These are phyloP conservation scores for Whalleya microplaca DNA, from an alignment of 2,329 filamentous ascomycete species.

Conservation along the genomic window DNA sequence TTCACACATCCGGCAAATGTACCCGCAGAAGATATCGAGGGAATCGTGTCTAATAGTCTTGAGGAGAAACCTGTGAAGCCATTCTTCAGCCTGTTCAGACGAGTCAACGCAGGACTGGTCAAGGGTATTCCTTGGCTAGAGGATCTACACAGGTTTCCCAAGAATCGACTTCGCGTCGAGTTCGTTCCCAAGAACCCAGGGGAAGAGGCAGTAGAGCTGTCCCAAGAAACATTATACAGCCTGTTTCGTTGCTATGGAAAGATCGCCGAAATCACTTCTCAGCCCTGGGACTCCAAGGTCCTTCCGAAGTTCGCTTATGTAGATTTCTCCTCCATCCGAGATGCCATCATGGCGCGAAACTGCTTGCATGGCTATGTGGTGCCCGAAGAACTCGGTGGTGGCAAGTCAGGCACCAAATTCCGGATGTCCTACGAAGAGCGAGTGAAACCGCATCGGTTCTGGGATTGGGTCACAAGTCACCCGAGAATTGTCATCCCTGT, in stretches of 20 bases:
- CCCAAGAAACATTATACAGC: constrained; percentile 84
- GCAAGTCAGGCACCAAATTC: constrained; percentile 74
- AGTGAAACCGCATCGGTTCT: constrained; percentile 76
- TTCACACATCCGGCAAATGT: constrained; percentile 41
- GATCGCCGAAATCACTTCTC: constrained; percentile 79
- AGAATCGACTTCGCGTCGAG: constrained; percentile 76
- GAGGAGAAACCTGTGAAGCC: constrained; percentile 74
- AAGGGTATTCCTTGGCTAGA: constrained; percentile 91
- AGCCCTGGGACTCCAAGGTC: constrained; percentile 85
- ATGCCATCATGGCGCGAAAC: constrained; percentile 86
- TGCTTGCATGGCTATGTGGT: constrained; percentile 87
- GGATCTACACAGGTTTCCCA: constrained; percentile 84
- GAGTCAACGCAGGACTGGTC: constrained; percentile 74
- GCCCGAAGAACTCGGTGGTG: constrained; percentile 69
- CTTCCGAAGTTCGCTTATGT: constrained; percentile 79
- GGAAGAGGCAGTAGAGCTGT: constrained; percentile 74
- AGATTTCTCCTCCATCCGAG: constrained; percentile 73
- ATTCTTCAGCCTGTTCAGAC: constrained; percentile 85
- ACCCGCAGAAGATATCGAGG: constrained; percentile 59
- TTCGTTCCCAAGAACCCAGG: constrained; percentile 77
- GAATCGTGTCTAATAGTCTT: constrained; percentile 64
- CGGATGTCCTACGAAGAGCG: constrained; percentile 83
- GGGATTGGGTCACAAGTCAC: constrained; percentile 86
- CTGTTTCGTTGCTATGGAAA: constrained; percentile 91
- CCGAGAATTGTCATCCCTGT: constrained; percentile 86